Conservation (phyloP, 2,329 filamentous ascomycete species). For the Claviceps sp. region DNA sequence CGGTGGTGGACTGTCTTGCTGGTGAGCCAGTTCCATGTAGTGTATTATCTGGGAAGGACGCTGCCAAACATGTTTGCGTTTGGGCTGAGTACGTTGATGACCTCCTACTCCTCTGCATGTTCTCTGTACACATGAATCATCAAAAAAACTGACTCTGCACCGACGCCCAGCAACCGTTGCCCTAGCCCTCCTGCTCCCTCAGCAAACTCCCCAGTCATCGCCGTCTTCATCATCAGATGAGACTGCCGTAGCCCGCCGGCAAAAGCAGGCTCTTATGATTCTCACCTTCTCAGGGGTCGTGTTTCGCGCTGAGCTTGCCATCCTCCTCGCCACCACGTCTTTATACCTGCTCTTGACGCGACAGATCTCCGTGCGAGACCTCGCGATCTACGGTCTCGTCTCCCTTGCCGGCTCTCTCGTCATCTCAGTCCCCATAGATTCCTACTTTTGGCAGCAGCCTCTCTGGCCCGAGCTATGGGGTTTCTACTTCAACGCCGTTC, state of each 20-base stretch:
- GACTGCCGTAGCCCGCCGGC: slow-evolving; percentile 23
- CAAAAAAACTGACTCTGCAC: background rate
- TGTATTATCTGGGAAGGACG: slow-evolving; percentile 85
- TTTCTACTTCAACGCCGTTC: slow-evolving; percentile 84
- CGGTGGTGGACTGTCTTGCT: slow-evolving; percentile 73
- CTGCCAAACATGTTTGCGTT: slow-evolving; percentile 97
- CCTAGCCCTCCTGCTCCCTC: slow-evolving; percentile 32
- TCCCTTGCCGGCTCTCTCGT: slow-evolving; percentile 54
- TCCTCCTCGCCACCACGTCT: slow-evolving; percentile 59
- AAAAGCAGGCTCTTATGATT: slow-evolving; percentile 55
- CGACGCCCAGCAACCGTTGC: slow-evolving; percentile 48
- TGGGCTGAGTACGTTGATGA: slow-evolving; percentile 52
- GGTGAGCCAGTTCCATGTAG: slow-evolving; percentile 76
- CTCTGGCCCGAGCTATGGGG: slow-evolving; percentile 84
- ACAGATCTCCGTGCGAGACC: slow-evolving; percentile 37
- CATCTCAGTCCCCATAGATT: slow-evolving; percentile 66
- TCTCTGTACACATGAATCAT: background rate
- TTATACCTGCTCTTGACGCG: slow-evolving; percentile 47
- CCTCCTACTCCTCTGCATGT: background rate
- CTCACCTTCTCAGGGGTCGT: slow-evolving; percentile 70
- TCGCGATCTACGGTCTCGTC: slow-evolving; percentile 52
- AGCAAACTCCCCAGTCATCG: slow-evolving; percentile 13
- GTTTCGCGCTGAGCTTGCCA: slow-evolving; percentile 79
- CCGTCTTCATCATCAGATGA: background rate
- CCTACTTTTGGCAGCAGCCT: slow-evolving; percentile 80